Percentiles rank a stretch among this genome's conserved stretches.
These are phyloP conservation scores for Pseudogymnoascus sp. DNA, from an alignment of 2,329 filamentous ascomycete genomes.

Conservation along the genomic window DNA sequence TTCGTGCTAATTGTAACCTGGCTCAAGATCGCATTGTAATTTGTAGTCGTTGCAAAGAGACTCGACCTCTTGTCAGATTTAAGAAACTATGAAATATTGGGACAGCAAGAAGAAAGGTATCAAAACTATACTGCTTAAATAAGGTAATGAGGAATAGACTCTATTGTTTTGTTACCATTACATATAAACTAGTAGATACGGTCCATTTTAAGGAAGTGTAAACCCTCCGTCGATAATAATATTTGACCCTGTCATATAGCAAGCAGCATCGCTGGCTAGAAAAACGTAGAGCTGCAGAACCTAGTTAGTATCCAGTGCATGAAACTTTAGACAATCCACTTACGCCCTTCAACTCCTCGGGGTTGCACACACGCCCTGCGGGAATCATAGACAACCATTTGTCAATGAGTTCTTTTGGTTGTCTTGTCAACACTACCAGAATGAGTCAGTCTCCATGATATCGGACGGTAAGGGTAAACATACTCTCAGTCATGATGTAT, in stretches of 20 bases:
- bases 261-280: conserved; percentile 54
- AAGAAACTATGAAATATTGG: background rate
- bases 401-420: background rate
- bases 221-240: conserved; percentile 27
- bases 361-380: conserved; percentile 15
- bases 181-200: background rate
- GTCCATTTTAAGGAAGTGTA: conserved; percentile 21
- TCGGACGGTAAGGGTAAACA: background rate
- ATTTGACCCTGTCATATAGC: conserved; percentile 45
- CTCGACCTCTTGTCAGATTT: background rate
- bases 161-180: background rate
- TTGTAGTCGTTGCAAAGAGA: background rate
- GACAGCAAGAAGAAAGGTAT: background rate
- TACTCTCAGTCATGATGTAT: conserved; percentile 10
- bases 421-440: background rate
- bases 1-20: background rate
- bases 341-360: conserved; percentile 33
- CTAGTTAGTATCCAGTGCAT: background rate
- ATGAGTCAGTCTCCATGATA: background rate
- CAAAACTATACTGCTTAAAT: background rate
- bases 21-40: background rate
- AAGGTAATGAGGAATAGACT: background rate
- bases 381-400: conserved; percentile 20
- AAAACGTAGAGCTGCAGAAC: conserved; percentile 38
- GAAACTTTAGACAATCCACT: background rate